Base-by-base conservation (phyloP, 2,329 filamentous ascomycete genomes). In the Phialophora tarda region DNA sequence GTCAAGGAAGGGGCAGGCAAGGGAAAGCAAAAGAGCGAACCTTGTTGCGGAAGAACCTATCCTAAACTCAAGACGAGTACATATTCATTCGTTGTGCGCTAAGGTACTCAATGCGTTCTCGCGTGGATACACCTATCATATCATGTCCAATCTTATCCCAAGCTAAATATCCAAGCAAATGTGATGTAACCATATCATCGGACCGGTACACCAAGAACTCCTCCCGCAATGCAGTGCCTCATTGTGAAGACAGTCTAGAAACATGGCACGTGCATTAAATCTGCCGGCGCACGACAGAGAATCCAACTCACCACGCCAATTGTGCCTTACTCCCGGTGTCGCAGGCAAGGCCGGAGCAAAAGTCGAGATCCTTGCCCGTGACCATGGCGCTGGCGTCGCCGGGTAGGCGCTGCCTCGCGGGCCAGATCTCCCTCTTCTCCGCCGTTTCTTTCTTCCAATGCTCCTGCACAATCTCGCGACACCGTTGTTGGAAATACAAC, bases 401-500 rank as follows among this genome's bases (percentile, higher is more conserved):
- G 2, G 53, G 53, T 3, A 55, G 53, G 8, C 53, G 24, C n/a
- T 55, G 53, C 28, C 53, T 55, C 28, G 71, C 84, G 0, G 84
- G 84, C 83, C 83, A 86, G 61, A 86, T 84, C 75, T 86, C 81
- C 34, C 74, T 69, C 6, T 80, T 80, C 0, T 73, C 77, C 2
- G 75, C 75, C 71, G 79, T 78, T 74, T 87, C 84, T 26, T 76
- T 76, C 67, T 80, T 76, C 68, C 80, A 77, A 69, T 87, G 84
- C 47, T 79, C 78, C 38, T 77, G 78, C 38, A 87, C 76, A 17
- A 80, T 73, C 48, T 85, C 80, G 3, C 85, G 82, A 41, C 84
- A 80, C 3, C 76, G 75, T 47, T 80, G 80, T 77, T 87, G 85
- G 80, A 87, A 86, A 75, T 82, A 85, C 0, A 87, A 77, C 0